A percentile compares a stretch with the other conserved stretches of the same genome.
Evolutionary conservation across 352 stramenopile species (phyloP).

Genomic region (Globisporangium polare): DNA sequence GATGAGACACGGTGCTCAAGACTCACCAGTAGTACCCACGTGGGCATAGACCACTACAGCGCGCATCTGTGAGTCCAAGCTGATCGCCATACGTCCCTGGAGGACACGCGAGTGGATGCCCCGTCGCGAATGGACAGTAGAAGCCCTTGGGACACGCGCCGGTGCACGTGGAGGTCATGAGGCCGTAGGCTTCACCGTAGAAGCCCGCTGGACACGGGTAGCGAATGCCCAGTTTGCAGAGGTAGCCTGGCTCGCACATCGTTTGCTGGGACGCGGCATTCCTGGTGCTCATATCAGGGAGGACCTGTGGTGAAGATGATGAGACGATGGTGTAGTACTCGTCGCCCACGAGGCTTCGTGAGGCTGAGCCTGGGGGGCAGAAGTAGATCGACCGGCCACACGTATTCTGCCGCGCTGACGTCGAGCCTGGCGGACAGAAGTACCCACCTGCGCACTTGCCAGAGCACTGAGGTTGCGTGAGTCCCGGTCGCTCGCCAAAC

Average conservation of each 20-base stretch:
- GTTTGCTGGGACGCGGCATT: constrained; percentile 10
- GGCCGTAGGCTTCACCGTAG: constrained; percentile 33
- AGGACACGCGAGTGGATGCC: constrained; percentile 41
- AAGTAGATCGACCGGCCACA: constrained; percentile 57
- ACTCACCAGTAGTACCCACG: constrained; percentile 54
- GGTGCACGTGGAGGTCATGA: constrained; percentile 33
- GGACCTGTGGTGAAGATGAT: constrained; percentile 5
- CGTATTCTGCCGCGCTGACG: constrained; percentile 32
- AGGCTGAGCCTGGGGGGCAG: constrained; percentile 45
- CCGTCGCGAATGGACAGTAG: constrained; percentile 52
- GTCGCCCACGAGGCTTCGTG: constrained; percentile 29
- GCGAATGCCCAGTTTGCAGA: constrained; percentile 55
- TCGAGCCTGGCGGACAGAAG: constrained; percentile 64
- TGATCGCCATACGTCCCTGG: constrained; percentile 39
- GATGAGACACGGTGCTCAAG: too few species aligned
- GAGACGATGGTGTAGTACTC: constrained; percentile 61
- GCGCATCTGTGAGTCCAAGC: constrained; percentile 24
- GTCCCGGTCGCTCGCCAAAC: constrained; percentile 37
- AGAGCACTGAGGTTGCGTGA: constrained; percentile 39
- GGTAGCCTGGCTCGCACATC: constrained; percentile 61
- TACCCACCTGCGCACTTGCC: constrained; percentile 39
- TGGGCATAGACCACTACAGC: constrained; percentile 51
- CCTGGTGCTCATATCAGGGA: neutral
- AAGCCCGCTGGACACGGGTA: constrained; percentile 43
- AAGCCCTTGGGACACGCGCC: constrained; percentile 41